Evolutionary conservation across 1,284 basidiomycete genomes (phyloP).

Genomic region (Cryptococcus sp.): DNA sequence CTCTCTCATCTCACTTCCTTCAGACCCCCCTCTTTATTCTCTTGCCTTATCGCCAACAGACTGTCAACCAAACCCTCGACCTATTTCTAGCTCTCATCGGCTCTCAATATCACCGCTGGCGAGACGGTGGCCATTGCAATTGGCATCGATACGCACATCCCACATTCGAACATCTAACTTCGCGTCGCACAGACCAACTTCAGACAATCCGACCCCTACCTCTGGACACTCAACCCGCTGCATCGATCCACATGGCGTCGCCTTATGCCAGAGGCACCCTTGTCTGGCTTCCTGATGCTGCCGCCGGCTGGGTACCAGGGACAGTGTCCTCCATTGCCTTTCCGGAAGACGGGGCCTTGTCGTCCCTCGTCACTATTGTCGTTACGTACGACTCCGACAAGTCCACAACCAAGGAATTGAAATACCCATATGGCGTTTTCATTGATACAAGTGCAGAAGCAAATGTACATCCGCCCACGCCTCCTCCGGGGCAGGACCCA

Average conservation of each 20-base stretch:
- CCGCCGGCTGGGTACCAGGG: conserved; percentile 48
- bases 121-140: too few relatives aligned
- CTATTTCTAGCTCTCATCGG: too few relatives aligned
- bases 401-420: conserved; percentile 29
- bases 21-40: too few relatives aligned
- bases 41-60: too few relatives aligned
- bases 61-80: too few relatives aligned
- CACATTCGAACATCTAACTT: too few relatives aligned
- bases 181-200: too few relatives aligned
- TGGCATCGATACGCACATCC: too few relatives aligned
- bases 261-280: conserved; percentile 48
- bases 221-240: too few relatives aligned
- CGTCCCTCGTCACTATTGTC: conserved; percentile 32
- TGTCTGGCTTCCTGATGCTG: conserved; percentile 49
- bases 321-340: conserved; percentile 41
- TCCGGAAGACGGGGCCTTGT: conserved; percentile 24
- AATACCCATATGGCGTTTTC: conserved; percentile 40
- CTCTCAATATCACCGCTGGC: too few relatives aligned
- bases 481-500: conserved; percentile 33
- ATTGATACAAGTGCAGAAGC: conserved; percentile 23
- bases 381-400: conserved; percentile 34
- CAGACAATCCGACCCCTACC: too few relatives aligned
- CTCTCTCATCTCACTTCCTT: too few relatives aligned
- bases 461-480: conserved; percentile 20
- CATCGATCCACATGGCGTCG: conserved; percentile 27